Conservation (phyloP, 257 asterid genomes). For the Ajuga chamaepitys region DNA sequence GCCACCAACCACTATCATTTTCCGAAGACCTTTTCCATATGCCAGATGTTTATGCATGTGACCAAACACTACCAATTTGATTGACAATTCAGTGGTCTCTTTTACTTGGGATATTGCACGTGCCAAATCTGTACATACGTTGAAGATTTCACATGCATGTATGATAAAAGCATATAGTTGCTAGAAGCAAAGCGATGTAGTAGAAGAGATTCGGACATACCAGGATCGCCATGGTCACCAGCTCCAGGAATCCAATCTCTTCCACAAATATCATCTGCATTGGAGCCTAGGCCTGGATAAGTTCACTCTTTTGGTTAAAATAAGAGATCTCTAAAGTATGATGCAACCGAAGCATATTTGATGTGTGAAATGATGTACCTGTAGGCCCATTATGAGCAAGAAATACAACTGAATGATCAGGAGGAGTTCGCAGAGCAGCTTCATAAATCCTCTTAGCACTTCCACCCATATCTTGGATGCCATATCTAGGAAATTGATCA, state of each 20-base stretch:
- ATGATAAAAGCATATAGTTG: background rate
- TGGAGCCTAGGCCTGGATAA: slow-evolving; percentile 68
- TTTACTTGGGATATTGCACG: slow-evolving; percentile 57
- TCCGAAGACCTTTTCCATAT: slow-evolving; percentile 56
- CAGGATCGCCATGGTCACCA: slow-evolving; percentile 96
- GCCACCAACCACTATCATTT: slow-evolving; percentile 76
- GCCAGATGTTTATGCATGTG: slow-evolving; percentile 90
- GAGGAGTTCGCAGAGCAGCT: slow-evolving; percentile 62
- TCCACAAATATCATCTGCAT: slow-evolving; percentile 78
- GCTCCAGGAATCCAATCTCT: slow-evolving; percentile 66
- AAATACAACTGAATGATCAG: slow-evolving; percentile 59
- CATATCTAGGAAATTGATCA: slow-evolving; percentile 46
- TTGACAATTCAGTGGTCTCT: slow-evolving; percentile 34
- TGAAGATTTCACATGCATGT: background rate
- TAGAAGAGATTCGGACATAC: slow-evolving; percentile 30
- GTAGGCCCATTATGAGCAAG: slow-evolving; percentile 98
- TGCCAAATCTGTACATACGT: slow-evolving; percentile 65
- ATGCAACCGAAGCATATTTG: background rate
- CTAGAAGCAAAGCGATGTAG: background rate
- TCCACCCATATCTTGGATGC: slow-evolving; percentile 53
- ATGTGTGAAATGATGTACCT: slow-evolving; percentile 31
- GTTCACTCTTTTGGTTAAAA: slow-evolving; percentile 1
- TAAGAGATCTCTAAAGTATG: slow-evolving; percentile 7
- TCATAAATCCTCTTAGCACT: slow-evolving; percentile 64
- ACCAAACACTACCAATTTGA: slow-evolving; percentile 88